phyloP scores from a whole-genome alignment of 2,329 filamentous ascomycete genomes.

The Pseudogymnoascus sp. region DNA sequence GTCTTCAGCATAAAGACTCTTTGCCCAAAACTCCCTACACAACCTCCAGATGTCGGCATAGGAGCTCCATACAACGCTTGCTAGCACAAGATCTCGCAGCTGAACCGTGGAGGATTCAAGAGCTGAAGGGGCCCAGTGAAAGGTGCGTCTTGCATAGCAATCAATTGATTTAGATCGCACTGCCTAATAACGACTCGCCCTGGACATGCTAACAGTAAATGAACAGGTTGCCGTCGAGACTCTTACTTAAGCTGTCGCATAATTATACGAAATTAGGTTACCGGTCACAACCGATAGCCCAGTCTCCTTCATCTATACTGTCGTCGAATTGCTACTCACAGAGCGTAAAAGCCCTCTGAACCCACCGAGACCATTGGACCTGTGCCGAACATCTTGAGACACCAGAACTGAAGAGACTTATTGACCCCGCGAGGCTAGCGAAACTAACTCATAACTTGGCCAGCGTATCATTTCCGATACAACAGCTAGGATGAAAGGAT shows the following conservation, averaged over 20 bases:
- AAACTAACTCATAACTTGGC: background rate
- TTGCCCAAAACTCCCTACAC: background rate
- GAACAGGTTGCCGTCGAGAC: slow-evolving; percentile 1
- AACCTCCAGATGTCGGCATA: slow-evolving; percentile 1
- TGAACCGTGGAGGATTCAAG: slow-evolving; percentile 4
- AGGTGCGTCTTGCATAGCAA: slow-evolving; percentile 4
- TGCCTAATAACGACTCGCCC: background rate
- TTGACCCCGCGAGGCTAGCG: background rate
- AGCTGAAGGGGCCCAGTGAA: slow-evolving; percentile 8
- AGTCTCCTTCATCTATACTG: background rate
- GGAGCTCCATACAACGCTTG: slow-evolving; percentile 7
- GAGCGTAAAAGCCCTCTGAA: background rate
- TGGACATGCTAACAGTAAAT: background rate
- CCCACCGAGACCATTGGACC: background rate
- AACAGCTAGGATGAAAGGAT: slow-evolving; percentile 74
- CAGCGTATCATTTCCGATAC: background rate
- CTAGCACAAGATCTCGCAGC: slow-evolving; percentile 4
- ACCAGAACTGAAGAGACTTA: background rate
- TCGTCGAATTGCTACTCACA: background rate
- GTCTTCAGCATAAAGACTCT: background rate
- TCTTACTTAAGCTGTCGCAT: slow-evolving; percentile 4
- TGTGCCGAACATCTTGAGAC: background rate
- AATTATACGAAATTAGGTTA: slow-evolving; percentile 6
- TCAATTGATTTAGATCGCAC: background rate
- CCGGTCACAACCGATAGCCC: slow-evolving; percentile 3